Evolutionary conservation across 2,329 filamentous ascomycete genomes (phyloP).

Genomic region (Fusarium floridanum): DNA sequence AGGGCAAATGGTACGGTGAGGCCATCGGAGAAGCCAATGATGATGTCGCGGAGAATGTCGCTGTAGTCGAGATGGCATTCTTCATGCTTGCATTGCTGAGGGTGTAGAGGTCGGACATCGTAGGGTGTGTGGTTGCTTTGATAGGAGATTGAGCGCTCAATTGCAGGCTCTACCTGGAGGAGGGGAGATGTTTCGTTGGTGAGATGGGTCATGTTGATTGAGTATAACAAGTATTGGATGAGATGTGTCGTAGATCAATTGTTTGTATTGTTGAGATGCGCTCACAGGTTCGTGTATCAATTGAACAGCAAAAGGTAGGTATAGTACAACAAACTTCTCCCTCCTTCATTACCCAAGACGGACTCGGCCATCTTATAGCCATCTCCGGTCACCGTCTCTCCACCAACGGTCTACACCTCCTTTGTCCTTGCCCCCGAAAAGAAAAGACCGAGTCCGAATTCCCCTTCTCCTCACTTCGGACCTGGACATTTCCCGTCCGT

Average conservation of each 20-base stretch:
- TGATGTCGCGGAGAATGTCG: constrained; percentile 71
- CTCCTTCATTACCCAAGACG: not conserved
- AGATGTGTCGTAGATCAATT: not conserved
- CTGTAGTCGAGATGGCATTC: constrained; percentile 53
- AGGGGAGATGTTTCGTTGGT: constrained; percentile 50
- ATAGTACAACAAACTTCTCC: not conserved
- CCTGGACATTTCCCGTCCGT: constrained; percentile 10
- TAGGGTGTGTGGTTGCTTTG: constrained; percentile 31
- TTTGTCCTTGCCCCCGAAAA: constrained; percentile 21
- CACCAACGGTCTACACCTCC: constrained; percentile 18
- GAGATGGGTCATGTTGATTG: constrained; percentile 42
- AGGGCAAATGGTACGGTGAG: constrained; percentile 85
- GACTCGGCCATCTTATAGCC: constrained; percentile 33
- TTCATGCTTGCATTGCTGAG: constrained; percentile 40
- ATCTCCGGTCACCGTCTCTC: constrained; percentile 28
- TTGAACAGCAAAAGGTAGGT: not conserved
- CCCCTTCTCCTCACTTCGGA: constrained; percentile 8
- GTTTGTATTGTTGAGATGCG: not conserved
- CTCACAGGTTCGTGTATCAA: not conserved
- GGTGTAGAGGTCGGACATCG: constrained; percentile 37
- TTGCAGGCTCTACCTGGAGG: constrained; percentile 48
- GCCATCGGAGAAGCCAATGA: constrained; percentile 83
- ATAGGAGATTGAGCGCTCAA: constrained; percentile 45
- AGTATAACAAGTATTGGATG: not conserved
- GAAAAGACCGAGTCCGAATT: constrained; percentile 26